Evolutionary conservation across 305 asterid species (phyloP).

Genomic region (Solanum hybrid): DNA sequence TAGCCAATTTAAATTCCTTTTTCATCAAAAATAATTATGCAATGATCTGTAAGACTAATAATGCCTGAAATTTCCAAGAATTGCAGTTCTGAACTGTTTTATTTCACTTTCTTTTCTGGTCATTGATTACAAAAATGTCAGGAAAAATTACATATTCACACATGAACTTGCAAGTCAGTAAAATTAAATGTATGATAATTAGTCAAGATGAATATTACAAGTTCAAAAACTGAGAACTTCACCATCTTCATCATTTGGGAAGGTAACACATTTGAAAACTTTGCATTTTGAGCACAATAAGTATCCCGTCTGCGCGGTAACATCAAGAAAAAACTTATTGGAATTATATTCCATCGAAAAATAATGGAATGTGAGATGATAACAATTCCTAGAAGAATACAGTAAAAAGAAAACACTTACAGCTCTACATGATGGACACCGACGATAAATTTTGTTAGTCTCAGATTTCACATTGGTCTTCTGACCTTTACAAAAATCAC

Average conservation of each 20-base stretch:
- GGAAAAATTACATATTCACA: neutral
- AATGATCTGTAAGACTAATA: too few relatives aligned
- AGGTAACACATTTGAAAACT: conserved; percentile 61
- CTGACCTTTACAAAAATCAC: conserved; percentile 72
- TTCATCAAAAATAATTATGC: neutral
- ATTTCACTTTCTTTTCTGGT: neutral
- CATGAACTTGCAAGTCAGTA: neutral
- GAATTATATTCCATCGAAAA: neutral
- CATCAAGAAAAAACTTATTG: neutral
- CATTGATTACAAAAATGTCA: neutral
- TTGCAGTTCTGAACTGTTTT: neutral
- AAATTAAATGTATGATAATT: neutral
- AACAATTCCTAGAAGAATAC: neutral
- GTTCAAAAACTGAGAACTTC: conserved; percentile 19
- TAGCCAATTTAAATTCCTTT: neutral
- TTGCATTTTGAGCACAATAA: conserved; percentile 63
- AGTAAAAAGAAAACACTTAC: conserved; percentile 29
- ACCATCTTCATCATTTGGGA: conserved; percentile 52
- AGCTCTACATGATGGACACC: conserved; percentile 78
- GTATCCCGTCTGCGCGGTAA: conserved; percentile 52
- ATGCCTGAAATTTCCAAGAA: neutral
- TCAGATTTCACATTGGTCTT: conserved; percentile 57
- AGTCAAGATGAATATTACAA: neutral
- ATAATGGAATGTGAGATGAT: neutral
- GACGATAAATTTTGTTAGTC: conserved; percentile 49